Evolutionary conservation across 139 green algal genomes (phyloP).

Genomic region (Chlorella sp.): DNA sequence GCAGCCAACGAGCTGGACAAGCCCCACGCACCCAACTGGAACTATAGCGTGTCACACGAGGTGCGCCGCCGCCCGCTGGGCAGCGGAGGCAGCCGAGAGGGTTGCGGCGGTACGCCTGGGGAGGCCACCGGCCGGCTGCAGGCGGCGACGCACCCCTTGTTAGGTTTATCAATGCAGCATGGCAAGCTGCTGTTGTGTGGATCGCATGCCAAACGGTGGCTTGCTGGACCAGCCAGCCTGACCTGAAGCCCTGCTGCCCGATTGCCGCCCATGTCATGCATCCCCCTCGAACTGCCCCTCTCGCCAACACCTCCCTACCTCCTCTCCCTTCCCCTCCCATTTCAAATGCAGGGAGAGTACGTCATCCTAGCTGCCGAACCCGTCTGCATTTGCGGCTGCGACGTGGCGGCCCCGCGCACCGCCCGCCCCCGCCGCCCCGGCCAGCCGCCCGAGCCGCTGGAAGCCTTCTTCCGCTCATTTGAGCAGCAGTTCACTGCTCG

Average conservation of each 20-base stretch:
- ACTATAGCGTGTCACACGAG: constrained; percentile 92
- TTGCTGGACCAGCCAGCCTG: too few species aligned
- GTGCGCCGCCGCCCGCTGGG: constrained; percentile 4
- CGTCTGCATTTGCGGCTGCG: constrained; percentile 76
- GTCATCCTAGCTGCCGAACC: constrained; percentile 81
- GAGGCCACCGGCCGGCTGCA: too few species aligned
- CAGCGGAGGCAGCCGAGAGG: background rate
- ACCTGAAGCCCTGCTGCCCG: too few species aligned
- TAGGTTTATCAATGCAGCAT: too few species aligned
- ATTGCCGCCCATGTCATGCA: too few species aligned
- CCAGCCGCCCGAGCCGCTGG: background rate
- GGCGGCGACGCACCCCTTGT: too few species aligned
- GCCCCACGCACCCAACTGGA: constrained; percentile 77
- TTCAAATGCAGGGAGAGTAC: constrained; percentile 73
- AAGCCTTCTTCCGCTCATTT: constrained; percentile 43
- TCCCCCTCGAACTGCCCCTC: too few species aligned
- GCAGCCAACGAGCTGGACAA: constrained; percentile 15
- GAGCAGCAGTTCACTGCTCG: constrained; percentile 47
- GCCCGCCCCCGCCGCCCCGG: constrained; percentile 2
- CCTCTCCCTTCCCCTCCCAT: too few species aligned
- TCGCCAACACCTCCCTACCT: background rate
- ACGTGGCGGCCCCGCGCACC: constrained; percentile 80
- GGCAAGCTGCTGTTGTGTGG: too few species aligned
- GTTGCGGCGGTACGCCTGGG: background rate
- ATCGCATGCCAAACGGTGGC: too few species aligned